These are phyloP conservation scores for Arthrobotrys musiformis DNA, from an alignment of 2,329 filamentous ascomycete genomes.

Conservation along the genomic window DNA sequence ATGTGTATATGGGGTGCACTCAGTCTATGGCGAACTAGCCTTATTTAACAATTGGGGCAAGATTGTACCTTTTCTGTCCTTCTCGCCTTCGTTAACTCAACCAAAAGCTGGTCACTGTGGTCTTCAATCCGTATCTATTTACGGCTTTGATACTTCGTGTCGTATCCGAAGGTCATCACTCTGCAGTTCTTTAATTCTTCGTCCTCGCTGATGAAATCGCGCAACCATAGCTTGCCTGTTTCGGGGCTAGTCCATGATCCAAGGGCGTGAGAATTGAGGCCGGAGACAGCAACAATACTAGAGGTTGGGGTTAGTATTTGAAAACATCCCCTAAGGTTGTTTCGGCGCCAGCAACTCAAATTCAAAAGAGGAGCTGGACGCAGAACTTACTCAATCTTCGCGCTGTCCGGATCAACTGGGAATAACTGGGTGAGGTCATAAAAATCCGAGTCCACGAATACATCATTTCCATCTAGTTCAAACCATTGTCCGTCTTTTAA, in stretches of 20 bases:
- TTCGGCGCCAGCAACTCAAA: no score
- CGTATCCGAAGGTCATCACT: slow-evolving; percentile 56
- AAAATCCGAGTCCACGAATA: neutral
- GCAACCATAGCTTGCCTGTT: slow-evolving; percentile 36
- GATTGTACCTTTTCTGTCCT: neutral
- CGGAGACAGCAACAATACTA: slow-evolving; percentile 55
- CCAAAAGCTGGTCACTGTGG: neutral
- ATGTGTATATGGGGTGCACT: no score
- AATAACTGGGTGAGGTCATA: slow-evolving; percentile 3
- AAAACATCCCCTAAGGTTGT: no score
- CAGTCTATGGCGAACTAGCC: neutral
- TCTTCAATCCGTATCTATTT: neutral
- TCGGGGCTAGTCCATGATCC: slow-evolving; percentile 43
- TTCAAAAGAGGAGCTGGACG: no score
- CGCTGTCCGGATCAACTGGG: neutral
- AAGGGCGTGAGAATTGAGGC: slow-evolving; percentile 56
- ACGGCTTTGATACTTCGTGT: slow-evolving; percentile 26
- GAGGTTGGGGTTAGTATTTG: no score
- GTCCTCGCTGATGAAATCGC: slow-evolving; percentile 49
- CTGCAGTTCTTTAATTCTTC: slow-evolving; percentile 36
- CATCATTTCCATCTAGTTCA: neutral
- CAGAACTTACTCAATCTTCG: neutral
- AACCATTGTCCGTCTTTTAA: neutral
- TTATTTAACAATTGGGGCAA: neutral
- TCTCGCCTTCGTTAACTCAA: neutral